Evolutionary conservation across 257 asterid species (phyloP).

Genomic region (Leonotis leonurus): DNA sequence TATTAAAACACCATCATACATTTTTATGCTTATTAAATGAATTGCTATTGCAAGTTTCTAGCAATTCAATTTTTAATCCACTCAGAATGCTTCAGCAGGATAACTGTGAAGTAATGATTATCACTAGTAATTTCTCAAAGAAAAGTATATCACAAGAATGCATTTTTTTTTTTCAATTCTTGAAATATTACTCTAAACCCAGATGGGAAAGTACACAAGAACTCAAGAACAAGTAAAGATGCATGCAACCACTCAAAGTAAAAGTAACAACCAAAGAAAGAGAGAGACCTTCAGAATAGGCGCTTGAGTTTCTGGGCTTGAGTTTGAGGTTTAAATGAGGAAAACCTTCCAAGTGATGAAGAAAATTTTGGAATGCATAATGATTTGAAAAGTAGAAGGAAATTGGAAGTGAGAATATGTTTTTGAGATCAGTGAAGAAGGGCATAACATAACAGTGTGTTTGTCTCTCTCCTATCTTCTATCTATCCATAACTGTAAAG

Average conservation of each 20-base stretch:
- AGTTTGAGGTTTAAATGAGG: conserved; percentile 30
- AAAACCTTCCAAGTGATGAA: conserved; percentile 17
- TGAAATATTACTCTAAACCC: conserved; percentile 6
- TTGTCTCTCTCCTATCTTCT: not conserved
- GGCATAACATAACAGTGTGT: conserved; percentile 44
- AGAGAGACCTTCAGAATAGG: conserved; percentile 46
- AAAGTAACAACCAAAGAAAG: not conserved
- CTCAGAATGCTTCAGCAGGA: not conserved
- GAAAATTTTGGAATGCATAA: conserved; percentile 2
- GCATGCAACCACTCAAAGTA: not conserved
- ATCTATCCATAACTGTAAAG: not conserved
- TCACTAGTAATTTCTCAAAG: not conserved
- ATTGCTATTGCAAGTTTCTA: not conserved
- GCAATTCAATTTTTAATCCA: not conserved
- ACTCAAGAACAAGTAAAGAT: not conserved
- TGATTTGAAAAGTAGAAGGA: not conserved
- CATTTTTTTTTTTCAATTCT: not conserved
- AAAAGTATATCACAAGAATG: not conserved
- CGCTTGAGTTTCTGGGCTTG: conserved; percentile 25
- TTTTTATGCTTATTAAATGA: not conserved
- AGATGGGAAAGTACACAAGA: not conserved
- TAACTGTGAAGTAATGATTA: not conserved
- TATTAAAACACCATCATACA: not conserved
- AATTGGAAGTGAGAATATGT: conserved; percentile 10
- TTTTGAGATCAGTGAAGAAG: conserved; percentile 36